A percentile compares a stretch with the other conserved stretches of the same genome.
Evolutionary conservation across 2,329 filamentous ascomycete species (phyloP).

Genomic region (Thelonectria blattea): DNA sequence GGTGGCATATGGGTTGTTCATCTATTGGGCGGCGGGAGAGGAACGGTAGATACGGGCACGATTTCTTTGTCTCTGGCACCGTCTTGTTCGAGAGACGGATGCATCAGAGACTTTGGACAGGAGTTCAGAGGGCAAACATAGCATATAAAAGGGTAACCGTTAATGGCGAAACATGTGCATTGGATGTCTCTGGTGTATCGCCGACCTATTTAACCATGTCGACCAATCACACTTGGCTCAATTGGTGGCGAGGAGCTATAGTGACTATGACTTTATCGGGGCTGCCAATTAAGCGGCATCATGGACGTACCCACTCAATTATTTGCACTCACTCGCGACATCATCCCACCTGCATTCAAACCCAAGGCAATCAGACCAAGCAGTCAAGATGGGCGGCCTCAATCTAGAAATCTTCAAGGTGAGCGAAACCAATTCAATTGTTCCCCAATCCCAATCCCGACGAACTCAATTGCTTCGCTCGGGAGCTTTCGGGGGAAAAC

Average conservation of each 20-base stretch:
- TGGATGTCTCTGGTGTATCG: background rate
- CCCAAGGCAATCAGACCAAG: constrained; percentile 8
- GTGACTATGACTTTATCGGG: constrained; percentile 31
- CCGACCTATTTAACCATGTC: background rate
- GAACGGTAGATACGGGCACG: constrained; percentile 16
- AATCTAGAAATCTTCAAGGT: constrained; percentile 98
- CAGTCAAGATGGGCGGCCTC: constrained; percentile 69
- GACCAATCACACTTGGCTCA: constrained; percentile 28
- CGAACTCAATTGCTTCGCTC: background rate
- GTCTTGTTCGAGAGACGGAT: constrained; percentile 20
- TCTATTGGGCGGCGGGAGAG: constrained; percentile 19
- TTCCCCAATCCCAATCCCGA: constrained; percentile 23
- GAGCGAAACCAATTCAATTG: constrained; percentile 22
- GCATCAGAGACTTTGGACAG: constrained; percentile 9
- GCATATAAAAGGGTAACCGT: constrained; percentile 9
- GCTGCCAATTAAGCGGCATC: constrained; percentile 29
- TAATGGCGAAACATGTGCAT: constrained; percentile 7
- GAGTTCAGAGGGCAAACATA: constrained; percentile 14
- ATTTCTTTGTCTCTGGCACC: constrained; percentile 12
- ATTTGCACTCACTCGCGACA: constrained; percentile 26
- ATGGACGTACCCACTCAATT: constrained; percentile 25
- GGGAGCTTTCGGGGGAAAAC: background rate
- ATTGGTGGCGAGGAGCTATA: constrained; percentile 20
- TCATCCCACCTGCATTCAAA: constrained; percentile 17
- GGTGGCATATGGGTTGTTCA: constrained; percentile 32